Base-by-base conservation (phyloP, 2,329 filamentous ascomycete genomes). In the Scytalidium lignicola region DNA sequence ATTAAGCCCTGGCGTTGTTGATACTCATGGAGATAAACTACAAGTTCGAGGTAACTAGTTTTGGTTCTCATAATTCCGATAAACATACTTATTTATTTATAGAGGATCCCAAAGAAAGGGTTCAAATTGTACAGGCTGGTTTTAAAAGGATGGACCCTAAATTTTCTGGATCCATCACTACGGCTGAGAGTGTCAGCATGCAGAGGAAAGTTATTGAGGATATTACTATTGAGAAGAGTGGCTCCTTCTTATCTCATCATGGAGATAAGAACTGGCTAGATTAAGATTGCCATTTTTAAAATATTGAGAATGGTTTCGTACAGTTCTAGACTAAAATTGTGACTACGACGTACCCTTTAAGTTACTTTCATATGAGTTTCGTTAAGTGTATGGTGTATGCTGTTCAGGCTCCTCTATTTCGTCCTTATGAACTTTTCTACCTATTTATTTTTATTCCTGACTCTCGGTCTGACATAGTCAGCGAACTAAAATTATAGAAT, bases 1-100 rank as follows among this genome's bases (percentile, higher is more conserved):
- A 8, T 60, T 83, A 9, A 72, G 68, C 15, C 79, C 79, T 0
- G 79, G 79, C 0, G 15, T 76, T 0, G 76, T 82, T 0, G 70
- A 74, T 0, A 70, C 68, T 13, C 0, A 70, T 68, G 59, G 63
- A 3, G 58, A 22, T 13, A 17, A 47, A 13, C 32, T 26, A 40
- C 44, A 43, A 42, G 45, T 43, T 15, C 20, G 26, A 32, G 29
- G 37, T 29, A 41, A 26, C 19, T 29, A 19, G 15, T 12, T 47
- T 43, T 15, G 45, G 37, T 23, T 8, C 32, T 47, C 9, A 47
- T 15, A 26, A 47, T 17, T 8, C n/a, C n/a, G n/a, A 15, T 21
- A 43, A 43, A n/a, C 26, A 41, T 41, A 43, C 29, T 41, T 47
- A 23, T 32, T 21, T 20, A 47, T 29, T 29, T 23, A 23, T 29